Evolutionary conservation across 1,284 basidiomycete species (phyloP).

Genomic region (Cryptococcus neoformans): DNA sequence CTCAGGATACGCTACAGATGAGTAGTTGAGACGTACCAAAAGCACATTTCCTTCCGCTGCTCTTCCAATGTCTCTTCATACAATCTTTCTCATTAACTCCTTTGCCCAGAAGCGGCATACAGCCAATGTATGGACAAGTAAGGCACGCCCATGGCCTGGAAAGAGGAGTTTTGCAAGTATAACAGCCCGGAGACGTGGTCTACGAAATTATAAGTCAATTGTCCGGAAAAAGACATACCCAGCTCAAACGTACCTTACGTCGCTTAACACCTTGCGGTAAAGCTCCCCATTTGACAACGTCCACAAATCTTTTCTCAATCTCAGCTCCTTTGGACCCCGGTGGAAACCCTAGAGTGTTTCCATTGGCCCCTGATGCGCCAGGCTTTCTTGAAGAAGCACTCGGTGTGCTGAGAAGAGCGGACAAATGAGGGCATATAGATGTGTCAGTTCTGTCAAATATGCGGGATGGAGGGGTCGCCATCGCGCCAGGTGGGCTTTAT

Average conservation of each 20-base stretch:
- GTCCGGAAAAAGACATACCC: background rate
- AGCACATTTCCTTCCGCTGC: conserved; percentile 52
- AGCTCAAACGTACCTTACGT: conserved; percentile 27
- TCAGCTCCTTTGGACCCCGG: conserved; percentile 1
- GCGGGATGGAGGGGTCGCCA: too few relatives aligned
- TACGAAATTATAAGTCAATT: conserved; percentile 24
- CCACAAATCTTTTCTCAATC: conserved; percentile 24
- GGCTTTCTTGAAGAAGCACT: background rate
- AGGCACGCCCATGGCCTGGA: conserved; percentile 74
- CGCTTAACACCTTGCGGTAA: conserved; percentile 33
- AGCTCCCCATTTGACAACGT: conserved; percentile 37
- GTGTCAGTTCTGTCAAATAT: conserved; percentile 22
- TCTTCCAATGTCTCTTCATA: conserved; percentile 27
- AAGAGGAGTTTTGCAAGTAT: conserved; percentile 59
- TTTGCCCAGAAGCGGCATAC: conserved; percentile 54
- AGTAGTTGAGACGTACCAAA: conserved; percentile 60
- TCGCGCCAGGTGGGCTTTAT: too few relatives aligned
- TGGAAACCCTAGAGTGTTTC: background rate
- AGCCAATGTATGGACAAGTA: conserved; percentile 70
- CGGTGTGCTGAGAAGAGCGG: conserved; percentile 13
- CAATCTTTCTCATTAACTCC: conserved; percentile 19
- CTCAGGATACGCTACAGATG: background rate
- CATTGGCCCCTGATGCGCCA: background rate
- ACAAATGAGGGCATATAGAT: conserved; percentile 35
- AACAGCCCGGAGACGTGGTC: conserved; percentile 59